phyloP scores from a whole-genome alignment of 2,329 filamentous ascomycete species.

The Meredithiella fracta region DNA sequence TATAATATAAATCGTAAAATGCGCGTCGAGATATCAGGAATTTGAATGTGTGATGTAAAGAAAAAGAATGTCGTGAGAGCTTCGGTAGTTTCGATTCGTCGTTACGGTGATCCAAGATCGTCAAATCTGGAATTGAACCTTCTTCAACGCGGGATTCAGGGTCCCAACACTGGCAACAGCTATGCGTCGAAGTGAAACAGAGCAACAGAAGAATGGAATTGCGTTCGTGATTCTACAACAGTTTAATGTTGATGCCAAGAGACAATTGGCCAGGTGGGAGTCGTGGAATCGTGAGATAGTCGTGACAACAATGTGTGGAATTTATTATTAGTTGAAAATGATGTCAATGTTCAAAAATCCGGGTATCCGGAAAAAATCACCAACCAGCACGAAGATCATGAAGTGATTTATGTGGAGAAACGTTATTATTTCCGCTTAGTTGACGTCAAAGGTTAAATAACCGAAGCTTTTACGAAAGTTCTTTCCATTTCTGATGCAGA shows the following conservation, averaged over 20 bases:
- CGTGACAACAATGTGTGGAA: not conserved
- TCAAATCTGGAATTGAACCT: not conserved
- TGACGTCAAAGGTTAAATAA: not conserved
- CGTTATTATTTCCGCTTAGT: not conserved
- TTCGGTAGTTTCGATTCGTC: not conserved
- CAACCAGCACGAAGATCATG: not conserved
- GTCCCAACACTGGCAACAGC: not conserved
- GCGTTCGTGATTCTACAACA: slow-evolving; percentile 2
- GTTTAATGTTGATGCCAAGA: not conserved
- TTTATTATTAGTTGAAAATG: not conserved
- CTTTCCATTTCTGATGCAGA: not conserved
- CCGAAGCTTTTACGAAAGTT: not conserved
- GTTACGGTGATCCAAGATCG: not conserved
- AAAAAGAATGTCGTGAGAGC: not conserved
- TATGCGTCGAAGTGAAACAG: not conserved
- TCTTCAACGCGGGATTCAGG: not conserved
- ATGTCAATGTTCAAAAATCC: not conserved
- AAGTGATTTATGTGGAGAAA: not conserved
- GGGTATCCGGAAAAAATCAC: not conserved
- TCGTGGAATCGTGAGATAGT: not conserved
- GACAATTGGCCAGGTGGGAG: not conserved
- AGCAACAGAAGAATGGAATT: not conserved
- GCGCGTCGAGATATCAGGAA: not conserved
- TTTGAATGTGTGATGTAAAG: not conserved
- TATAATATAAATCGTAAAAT: not conserved